phyloP scores from a whole-genome alignment of 805 yeast genomes.

The Yarrowia phangngaensis region DNA sequence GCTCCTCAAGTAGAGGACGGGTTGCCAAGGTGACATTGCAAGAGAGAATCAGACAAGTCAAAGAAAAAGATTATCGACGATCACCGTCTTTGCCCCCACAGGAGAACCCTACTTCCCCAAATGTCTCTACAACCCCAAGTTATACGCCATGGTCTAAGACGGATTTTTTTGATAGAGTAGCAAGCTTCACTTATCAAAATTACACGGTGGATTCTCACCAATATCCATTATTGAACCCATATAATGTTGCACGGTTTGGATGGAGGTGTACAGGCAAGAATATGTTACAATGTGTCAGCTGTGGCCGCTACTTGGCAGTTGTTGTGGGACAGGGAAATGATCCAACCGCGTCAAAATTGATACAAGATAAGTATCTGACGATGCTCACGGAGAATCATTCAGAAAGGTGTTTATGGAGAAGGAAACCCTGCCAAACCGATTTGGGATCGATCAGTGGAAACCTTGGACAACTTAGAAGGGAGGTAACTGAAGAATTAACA shows the following conservation, averaged over 20 bases:
- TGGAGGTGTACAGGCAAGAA: conserved; percentile 6
- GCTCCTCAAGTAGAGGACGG: not conserved
- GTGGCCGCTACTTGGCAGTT: conserved; percentile 4
- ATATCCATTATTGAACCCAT: conserved; percentile 9
- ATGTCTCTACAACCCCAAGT: not conserved
- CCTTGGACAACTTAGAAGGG: not conserved
- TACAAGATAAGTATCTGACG: not conserved
- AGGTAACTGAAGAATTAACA: not conserved
- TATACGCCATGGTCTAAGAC: conserved; percentile 14
- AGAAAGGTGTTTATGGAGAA: conserved; percentile 1
- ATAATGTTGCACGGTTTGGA: conserved; percentile 7
- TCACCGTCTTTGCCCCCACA: not conserved
- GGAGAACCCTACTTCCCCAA: not conserved
- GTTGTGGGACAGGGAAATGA: not conserved
- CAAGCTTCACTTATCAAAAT: conserved; percentile 10
- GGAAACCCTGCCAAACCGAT: not conserved
- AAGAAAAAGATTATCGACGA: conserved; percentile 7
- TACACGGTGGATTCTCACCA: conserved; percentile 1
- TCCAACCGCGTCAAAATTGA: not conserved
- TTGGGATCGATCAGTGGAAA: conserved; percentile 4
- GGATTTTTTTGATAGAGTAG: conserved; percentile 8
- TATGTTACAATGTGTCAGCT: conserved; percentile 19
- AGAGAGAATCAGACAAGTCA: conserved; percentile 14
- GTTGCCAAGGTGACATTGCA: conserved; percentile 2
- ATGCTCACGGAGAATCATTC: not conserved